Base-by-base conservation (phyloP, 805 yeast species). In the Komagataella populi region DNA sequence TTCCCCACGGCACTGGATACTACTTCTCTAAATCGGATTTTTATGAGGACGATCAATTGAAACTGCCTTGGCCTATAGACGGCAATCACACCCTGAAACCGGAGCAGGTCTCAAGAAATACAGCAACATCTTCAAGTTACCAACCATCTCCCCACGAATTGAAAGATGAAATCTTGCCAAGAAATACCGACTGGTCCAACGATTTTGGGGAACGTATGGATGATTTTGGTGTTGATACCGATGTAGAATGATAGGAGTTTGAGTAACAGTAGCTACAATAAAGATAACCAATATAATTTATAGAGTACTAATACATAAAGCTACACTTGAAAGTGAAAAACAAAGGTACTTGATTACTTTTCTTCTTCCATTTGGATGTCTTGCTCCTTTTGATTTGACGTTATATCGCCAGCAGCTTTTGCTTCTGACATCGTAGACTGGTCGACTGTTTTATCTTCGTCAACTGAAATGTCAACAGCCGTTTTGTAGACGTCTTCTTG, bases 31-130 rank as follows among this genome's bases (percentile, higher is more conserved):
- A 75, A 54, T 78, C 78, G 55, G 48, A 50, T 6, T 64, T 70
- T 39, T 61, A 74, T 16, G 74, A 70, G 49, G 78, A 76, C 51
- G 85, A 83, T 57, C 76, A 84, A 54, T 65, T 83, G 50, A 76
- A 78, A 1, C 67, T 84, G 45, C 93, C 96, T 2, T 91, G 97
- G 96, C 99, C 99, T 1, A 95, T 96, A 1, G 95, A 88, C 66
- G 89, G 87, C 5, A 81, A 81, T 0, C 70, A 74, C 57, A 23
- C 49, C n/a, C 45, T n/a, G 24, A 30, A n/a, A 36, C 17, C 46
- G 18, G 23, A 20, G n/a, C 23, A 14, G 39, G 23, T 7, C n/a
- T 16, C 48, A 43, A 36, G 10, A 17, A 17, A 16, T 46, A 45
- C 45, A 36, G 36, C 22, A 22, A 30, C 39, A 30, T 30, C 39